Conservation (phyloP, 2,329 filamentous ascomycete genomes). For the Verticillium longisporum region DNA sequence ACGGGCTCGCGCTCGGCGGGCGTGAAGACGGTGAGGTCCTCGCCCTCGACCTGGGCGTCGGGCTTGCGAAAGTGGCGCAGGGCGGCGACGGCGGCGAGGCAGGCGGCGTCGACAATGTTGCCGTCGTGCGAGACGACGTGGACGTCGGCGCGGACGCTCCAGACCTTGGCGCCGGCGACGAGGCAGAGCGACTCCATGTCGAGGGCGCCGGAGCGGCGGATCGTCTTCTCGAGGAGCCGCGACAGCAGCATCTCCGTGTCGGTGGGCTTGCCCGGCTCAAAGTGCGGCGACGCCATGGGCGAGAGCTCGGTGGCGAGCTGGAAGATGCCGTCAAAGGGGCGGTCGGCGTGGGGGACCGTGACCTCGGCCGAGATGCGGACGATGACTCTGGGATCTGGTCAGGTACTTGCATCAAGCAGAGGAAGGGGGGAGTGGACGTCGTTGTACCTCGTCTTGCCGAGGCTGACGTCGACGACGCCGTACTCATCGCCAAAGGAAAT, state of each 20-base stretch:
- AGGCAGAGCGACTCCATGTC: slow-evolving; percentile 96
- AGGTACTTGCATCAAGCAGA: not conserved
- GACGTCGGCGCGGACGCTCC: slow-evolving; percentile 83
- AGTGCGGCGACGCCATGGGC: slow-evolving; percentile 85
- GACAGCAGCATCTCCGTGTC: slow-evolving; percentile 82
- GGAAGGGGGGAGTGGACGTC: no score
- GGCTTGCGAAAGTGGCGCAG: slow-evolving; percentile 87
- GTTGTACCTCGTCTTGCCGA: slow-evolving; percentile 81
- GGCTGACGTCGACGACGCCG: slow-evolving; percentile 77
- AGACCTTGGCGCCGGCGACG: slow-evolving; percentile 83
- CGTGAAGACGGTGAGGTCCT: slow-evolving; percentile 77
- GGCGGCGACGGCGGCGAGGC: slow-evolving; percentile 80
- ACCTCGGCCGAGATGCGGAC: slow-evolving; percentile 86
- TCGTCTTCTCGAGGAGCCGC: slow-evolving; percentile 85
- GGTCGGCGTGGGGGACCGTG: slow-evolving; percentile 75
- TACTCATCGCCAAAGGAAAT: slow-evolving; percentile 85
- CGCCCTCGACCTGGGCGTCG: slow-evolving; percentile 80
- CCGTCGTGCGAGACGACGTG: slow-evolving; percentile 90
- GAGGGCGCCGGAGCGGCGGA: slow-evolving; percentile 84
- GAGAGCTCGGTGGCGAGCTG: slow-evolving; percentile 86
- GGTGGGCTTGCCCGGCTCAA: slow-evolving; percentile 77
- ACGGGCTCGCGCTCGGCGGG: slow-evolving; percentile 83
- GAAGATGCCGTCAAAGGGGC: slow-evolving; percentile 93
- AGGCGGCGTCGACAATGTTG: slow-evolving; percentile 79
- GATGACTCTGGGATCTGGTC: slow-evolving; percentile 56